A percentile compares a stretch with the other conserved stretches of the same genome.
Conservation (phyloP, 305 asterid genomes). For the Fraxinus floribunda region DNA sequence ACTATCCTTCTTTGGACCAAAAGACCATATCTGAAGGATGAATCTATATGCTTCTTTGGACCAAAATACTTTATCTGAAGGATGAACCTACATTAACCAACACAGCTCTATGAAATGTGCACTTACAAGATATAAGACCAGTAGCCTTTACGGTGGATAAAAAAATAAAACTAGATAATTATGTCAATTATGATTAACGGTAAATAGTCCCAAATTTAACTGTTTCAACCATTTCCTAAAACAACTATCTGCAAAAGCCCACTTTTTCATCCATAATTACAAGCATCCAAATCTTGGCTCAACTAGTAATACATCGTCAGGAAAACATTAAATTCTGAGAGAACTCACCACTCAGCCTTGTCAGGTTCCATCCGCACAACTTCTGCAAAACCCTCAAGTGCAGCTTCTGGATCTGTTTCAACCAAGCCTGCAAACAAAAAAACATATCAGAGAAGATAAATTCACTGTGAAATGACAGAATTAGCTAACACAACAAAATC, state of each 20-base stretch:
- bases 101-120: neutral
- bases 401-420: conserved; percentile 90
- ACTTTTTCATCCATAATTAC: neutral
- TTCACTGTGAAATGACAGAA: neutral
- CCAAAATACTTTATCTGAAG: neutral
- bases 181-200: neutral
- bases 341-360: conserved; percentile 84
- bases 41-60: neutral
- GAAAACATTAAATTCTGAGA: conserved; percentile 1
- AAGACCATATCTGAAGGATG: neutral
- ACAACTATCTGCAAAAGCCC: neutral
- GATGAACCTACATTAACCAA: neutral
- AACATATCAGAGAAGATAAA: neutral
- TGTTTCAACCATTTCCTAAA: neutral
- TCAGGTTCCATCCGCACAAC: conserved; percentile 93
- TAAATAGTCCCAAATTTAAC: neutral
- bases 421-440: conserved; percentile 57
- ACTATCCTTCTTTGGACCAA: neutral
- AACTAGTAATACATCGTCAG: neutral
- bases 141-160: neutral
- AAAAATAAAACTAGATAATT: neutral
- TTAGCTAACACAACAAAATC: neutral
- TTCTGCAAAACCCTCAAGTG: conserved; percentile 89
- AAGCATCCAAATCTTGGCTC: neutral
- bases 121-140: neutral